Conservation (phyloP, 139 green algal species). For the Picochlorum sp. region DNA sequence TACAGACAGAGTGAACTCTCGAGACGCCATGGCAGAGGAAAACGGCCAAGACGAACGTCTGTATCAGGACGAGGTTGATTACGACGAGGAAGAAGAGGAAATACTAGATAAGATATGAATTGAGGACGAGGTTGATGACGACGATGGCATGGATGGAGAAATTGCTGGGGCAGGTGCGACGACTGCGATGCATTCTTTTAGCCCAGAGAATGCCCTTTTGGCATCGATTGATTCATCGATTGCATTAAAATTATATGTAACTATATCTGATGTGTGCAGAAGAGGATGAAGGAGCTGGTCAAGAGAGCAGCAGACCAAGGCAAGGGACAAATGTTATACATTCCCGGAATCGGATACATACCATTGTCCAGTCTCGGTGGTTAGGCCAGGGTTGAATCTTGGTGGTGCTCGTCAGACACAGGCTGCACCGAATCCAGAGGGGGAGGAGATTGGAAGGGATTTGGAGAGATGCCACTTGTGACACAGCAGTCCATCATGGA, state of each 20-base stretch:
- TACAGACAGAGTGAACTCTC: no score
- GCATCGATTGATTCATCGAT: no score
- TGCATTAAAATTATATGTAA: no score
- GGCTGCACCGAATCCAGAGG: conserved; percentile 8
- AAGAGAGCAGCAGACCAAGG: neutral
- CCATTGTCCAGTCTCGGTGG: conserved; percentile 21
- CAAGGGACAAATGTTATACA: conserved; percentile 29
- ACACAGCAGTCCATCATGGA: conserved; percentile 40
- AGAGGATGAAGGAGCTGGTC: conserved; percentile 24
- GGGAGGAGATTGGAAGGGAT: conserved; percentile 17
- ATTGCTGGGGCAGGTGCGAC: conserved; percentile 14
- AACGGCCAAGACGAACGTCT: neutral
- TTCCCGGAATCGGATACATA: conserved; percentile 30
- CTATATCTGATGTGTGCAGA: conserved; percentile 1
- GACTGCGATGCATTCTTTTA: neutral
- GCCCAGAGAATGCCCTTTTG: no score
- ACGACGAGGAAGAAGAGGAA: conserved; percentile 8
- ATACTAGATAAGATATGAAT: conserved; percentile 16
- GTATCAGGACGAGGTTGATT: conserved; percentile 3
- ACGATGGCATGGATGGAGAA: conserved; percentile 17
- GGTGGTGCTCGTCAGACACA: neutral
- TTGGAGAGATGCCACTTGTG: conserved; percentile 29
- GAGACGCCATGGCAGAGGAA: neutral
- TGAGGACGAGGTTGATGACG: conserved; percentile 18
- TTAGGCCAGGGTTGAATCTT: neutral